Percentiles rank a stretch among this genome's conserved stretches.
Evolutionary conservation across 345 rosid genomes (phyloP).

Genomic region (Brassica juncea): DNA sequence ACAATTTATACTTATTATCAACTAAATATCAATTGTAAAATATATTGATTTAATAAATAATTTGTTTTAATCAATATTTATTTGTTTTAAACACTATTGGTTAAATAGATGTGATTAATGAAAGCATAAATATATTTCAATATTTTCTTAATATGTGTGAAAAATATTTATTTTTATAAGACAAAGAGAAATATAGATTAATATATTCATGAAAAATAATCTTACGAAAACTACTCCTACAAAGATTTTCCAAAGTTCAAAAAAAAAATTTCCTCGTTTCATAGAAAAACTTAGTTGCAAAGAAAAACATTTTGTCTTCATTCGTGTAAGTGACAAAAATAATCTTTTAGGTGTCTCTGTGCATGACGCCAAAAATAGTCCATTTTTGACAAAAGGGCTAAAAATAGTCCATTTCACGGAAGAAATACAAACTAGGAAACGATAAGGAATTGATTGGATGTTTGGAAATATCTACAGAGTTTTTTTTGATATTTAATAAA

Average conservation of each 20-base stretch:
- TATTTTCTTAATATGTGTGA: no score
- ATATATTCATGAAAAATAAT: background rate
- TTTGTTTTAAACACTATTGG: no score
- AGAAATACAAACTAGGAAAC: slow-evolving; percentile 24
- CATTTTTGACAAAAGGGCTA: background rate
- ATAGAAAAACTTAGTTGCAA: background rate
- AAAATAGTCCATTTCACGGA: background rate
- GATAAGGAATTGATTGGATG: slow-evolving; percentile 14
- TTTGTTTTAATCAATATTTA: no score
- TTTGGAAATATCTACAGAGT: background rate
- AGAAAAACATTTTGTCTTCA: background rate
- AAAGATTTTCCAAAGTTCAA: background rate
- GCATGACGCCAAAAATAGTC: slow-evolving; percentile 31
- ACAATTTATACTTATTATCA: no score
- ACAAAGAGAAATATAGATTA: no score
- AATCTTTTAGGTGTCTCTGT: slow-evolving; percentile 29
- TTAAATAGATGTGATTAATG: no score
- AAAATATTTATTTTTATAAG: no score
- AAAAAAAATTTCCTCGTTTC: background rate
- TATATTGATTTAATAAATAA: no score
- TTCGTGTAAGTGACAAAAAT: slow-evolving; percentile 30
- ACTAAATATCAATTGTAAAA: no score
- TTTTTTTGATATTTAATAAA: background rate
- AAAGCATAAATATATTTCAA: no score
- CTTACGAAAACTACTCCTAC: background rate